A percentile compares a stretch with the other conserved stretches of the same genome.
Evolutionary conservation across 2,329 filamentous ascomycete genomes (phyloP).

Genomic region (Fusarium multiceps): DNA sequence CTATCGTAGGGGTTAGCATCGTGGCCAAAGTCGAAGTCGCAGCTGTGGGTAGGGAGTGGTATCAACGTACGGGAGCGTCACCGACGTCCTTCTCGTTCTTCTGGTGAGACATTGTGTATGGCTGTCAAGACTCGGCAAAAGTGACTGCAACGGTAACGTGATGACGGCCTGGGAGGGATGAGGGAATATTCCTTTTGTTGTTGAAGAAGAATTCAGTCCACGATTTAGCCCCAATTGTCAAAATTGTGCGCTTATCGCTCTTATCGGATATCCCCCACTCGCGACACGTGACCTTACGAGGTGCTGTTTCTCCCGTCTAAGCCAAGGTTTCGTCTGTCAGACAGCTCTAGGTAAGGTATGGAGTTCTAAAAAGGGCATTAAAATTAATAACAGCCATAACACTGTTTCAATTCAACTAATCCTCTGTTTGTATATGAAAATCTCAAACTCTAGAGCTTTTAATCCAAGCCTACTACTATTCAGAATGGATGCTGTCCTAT

Average conservation of each 20-base stretch:
- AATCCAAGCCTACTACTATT: background rate
- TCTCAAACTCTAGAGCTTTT: background rate
- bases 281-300: slow-evolving; percentile 9
- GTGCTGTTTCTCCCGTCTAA: background rate
- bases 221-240: slow-evolving; percentile 32
- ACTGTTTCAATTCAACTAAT: background rate
- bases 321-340: background rate
- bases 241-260: slow-evolving; percentile 41
- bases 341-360: background rate
- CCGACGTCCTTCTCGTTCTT: slow-evolving; percentile 94
- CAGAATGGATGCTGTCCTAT: background rate
- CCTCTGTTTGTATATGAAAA: background rate
- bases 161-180: slow-evolving; percentile 65
- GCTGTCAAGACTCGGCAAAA: slow-evolving; percentile 81
- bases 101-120: slow-evolving; percentile 86
- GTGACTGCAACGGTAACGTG: slow-evolving; percentile 78
- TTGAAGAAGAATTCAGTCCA: slow-evolving; percentile 15
- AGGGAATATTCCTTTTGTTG: slow-evolving; percentile 39
- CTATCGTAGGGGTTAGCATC: slow-evolving; percentile 53
- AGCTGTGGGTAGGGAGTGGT: background rate
- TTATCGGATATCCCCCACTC: background rate
- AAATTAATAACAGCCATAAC: background rate
- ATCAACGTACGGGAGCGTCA: slow-evolving; percentile 79
- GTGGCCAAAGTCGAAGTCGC: background rate
- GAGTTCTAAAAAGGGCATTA: background rate